Percentiles rank a stretch among this genome's conserved stretches.
Conservation (phyloP, 2,329 filamentous ascomycete genomes). For the Colletotrichum cordylinicola region DNA sequence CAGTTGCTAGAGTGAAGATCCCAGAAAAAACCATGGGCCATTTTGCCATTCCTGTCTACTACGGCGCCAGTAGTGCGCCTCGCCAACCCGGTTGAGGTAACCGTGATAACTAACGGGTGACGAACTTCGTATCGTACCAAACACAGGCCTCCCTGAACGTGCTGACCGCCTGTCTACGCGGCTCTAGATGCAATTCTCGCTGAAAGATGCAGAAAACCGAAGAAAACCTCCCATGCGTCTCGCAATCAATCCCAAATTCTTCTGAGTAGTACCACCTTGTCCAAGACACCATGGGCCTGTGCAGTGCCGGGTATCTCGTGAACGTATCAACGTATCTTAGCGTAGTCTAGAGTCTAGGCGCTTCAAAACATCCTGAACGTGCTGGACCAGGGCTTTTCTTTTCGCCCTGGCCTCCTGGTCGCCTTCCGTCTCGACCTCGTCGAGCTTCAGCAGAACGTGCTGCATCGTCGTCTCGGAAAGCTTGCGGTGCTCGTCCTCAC, state of each 20-base stretch:
- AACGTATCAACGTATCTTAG: background rate
- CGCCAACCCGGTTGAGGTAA: background rate
- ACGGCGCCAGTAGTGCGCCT: background rate
- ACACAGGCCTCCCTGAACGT: background rate
- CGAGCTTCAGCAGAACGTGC: slow-evolving; percentile 78
- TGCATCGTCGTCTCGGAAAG: slow-evolving; percentile 78
- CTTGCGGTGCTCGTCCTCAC: slow-evolving; percentile 76
- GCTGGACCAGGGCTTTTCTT: slow-evolving; percentile 75
- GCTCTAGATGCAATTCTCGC: slow-evolving; percentile 23
- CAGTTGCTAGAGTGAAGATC: slow-evolving; percentile 1
- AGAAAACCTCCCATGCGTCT: background rate
- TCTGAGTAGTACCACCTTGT: background rate
- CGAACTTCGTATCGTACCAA: background rate
- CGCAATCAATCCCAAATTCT: background rate
- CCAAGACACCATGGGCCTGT: background rate
- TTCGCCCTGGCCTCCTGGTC: slow-evolving; percentile 67
- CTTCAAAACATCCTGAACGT: slow-evolving; percentile 71
- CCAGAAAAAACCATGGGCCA: background rate
- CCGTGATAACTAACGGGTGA: background rate
- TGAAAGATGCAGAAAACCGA: slow-evolving; percentile 13
- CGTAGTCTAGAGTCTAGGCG: slow-evolving; percentile 59
- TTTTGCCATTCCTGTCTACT: slow-evolving; percentile 7
- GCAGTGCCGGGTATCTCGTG: background rate
- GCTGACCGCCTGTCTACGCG: background rate
- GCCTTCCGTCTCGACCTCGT: slow-evolving; percentile 77